These are phyloP conservation scores for Euphorbia schlechtendalii DNA, from an alignment of 441 rosid genomes.

Conservation along the genomic window DNA sequence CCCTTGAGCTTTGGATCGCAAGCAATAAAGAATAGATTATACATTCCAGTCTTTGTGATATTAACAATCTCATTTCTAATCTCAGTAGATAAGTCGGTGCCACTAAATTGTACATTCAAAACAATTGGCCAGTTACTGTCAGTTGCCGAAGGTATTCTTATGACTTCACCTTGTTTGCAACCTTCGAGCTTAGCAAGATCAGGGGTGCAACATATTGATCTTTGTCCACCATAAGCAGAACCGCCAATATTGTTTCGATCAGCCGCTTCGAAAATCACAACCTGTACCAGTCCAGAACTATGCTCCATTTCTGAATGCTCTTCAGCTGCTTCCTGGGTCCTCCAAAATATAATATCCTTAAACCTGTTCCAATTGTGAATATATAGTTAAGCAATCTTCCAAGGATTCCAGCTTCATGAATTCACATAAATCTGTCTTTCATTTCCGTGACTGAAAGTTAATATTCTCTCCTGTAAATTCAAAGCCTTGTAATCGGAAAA, in stretches of 20 bases:
- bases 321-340: constrained; percentile 40
- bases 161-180: constrained; percentile 85
- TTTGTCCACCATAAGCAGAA: constrained; percentile 96
- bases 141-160: constrained; percentile 67
- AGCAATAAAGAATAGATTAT: constrained; percentile 74
- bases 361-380: constrained; percentile 35
- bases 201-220: constrained; percentile 96
- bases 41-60: constrained; percentile 76
- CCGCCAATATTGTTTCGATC: constrained; percentile 92
- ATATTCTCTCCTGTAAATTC: neutral
- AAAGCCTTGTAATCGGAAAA: neutral
- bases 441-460: neutral
- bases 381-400: neutral
- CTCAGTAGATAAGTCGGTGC: constrained; percentile 34
- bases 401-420: constrained; percentile 6
- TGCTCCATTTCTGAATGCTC: constrained; percentile 36
- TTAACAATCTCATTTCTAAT: constrained; percentile 40
- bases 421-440: neutral
- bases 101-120: constrained; percentile 53
- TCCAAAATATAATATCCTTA: constrained; percentile 64
- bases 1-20: constrained; percentile 84
- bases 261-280: constrained; percentile 82
- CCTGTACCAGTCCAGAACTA: constrained; percentile 58
- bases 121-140: constrained; percentile 77
- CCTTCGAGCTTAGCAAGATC: too few species aligned